These are phyloP conservation scores for Polyplosphaeria fusca DNA, from an alignment of 495 filamentous ascomycete species.

Conservation along the genomic window DNA sequence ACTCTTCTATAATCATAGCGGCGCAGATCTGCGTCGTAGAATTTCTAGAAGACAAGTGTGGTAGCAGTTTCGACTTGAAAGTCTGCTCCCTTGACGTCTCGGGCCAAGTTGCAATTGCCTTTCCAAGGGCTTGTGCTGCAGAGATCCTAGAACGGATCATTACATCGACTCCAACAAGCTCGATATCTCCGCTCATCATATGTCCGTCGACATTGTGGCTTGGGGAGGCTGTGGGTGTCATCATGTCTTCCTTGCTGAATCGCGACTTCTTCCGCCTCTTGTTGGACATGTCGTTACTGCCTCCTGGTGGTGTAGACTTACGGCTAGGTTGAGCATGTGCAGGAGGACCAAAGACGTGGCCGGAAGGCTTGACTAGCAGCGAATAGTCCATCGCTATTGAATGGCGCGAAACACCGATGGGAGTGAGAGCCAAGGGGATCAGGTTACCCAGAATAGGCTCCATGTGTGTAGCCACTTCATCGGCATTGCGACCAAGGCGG, in stretches of 20 bases:
- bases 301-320: conserved; percentile 59
- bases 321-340: conserved; percentile 37
- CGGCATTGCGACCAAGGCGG: conserved; percentile 46
- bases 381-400: conserved; percentile 85
- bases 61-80: conserved; percentile 58
- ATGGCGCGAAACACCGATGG: conserved; percentile 84
- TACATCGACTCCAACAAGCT: conserved; percentile 83
- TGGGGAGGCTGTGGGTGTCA: conserved; percentile 44
- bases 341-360: conserved; percentile 62
- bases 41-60: conserved; percentile 63
- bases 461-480: conserved; percentile 41
- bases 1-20: conserved; percentile 85
- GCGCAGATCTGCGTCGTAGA: conserved; percentile 83
- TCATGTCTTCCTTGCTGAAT: conserved; percentile 62
- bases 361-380: conserved; percentile 92
- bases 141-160: conserved; percentile 84
- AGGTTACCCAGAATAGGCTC: conserved; percentile 69
- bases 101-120: conserved; percentile 64
- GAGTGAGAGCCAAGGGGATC: conserved; percentile 75
- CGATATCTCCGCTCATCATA: conserved; percentile 95
- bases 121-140: conserved; percentile 78
- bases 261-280: conserved; percentile 81
- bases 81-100: conserved; percentile 41
- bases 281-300: conserved; percentile 48
- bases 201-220: conserved; percentile 94